Evolutionary conservation across 1,284 basidiomycete species (phyloP).

Genomic region (Sparassis latifolia): DNA sequence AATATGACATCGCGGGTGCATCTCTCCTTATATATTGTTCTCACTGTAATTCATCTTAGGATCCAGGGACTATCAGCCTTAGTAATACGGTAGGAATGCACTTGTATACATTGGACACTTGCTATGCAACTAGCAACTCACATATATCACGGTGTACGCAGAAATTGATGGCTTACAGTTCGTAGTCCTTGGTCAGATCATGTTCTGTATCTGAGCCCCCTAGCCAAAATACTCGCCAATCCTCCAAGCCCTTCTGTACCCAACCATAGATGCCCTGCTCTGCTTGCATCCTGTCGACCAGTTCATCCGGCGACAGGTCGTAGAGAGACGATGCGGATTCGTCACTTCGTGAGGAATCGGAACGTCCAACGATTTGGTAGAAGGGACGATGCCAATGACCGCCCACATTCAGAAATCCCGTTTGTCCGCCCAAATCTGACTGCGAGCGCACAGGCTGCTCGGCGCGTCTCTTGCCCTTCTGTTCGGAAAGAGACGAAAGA

Average conservation of each 20-base stretch:
- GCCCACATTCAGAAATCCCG: slow-evolving; percentile 56
- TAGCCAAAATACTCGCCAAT: slow-evolving; percentile 76
- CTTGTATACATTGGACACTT: slow-evolving; percentile 11
- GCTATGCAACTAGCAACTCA: too few relatives aligned
- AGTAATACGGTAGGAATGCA: slow-evolving; percentile 8
- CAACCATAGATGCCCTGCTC: slow-evolving; percentile 69
- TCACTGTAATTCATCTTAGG: slow-evolving; percentile 9
- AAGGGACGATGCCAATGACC: slow-evolving; percentile 64
- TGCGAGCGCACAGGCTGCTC: slow-evolving; percentile 46
- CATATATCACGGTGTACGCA: slow-evolving; percentile 1
- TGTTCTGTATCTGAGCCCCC: slow-evolving; percentile 42
- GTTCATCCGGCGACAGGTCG: slow-evolving; percentile 47
- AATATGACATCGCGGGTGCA: slow-evolving; percentile 4
- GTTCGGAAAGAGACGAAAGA: slow-evolving; percentile 29
- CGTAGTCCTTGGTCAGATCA: too few relatives aligned
- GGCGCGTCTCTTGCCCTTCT: slow-evolving; percentile 39
- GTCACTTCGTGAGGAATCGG: slow-evolving; percentile 36
- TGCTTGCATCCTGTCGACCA: slow-evolving; percentile 35
- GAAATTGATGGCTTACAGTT: slow-evolving; percentile 13
- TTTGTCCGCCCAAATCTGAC: slow-evolving; percentile 56
- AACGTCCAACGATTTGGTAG: slow-evolving; percentile 32
- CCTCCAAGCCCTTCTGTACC: slow-evolving; percentile 59
- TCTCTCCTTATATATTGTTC: not conserved
- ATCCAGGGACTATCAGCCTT: slow-evolving; percentile 7
- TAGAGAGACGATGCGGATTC: slow-evolving; percentile 33